Conservation (phyloP, 2,329 filamentous ascomycete genomes). For the Colletotrichum eremochloae region DNA sequence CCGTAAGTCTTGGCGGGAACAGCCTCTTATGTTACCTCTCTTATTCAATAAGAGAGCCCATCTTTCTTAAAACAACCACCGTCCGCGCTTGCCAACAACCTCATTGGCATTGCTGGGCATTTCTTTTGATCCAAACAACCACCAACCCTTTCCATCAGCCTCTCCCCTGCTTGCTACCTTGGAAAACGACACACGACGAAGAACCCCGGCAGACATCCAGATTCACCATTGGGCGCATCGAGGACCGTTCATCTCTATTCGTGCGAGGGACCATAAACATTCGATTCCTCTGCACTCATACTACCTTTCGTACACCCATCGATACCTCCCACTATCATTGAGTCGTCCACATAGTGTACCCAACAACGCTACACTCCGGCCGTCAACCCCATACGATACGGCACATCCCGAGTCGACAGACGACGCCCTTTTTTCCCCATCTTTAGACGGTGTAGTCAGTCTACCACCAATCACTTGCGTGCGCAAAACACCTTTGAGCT, state of each 20-base stretch:
- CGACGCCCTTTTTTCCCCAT: slow-evolving; percentile 14
- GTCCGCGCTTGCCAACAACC: slow-evolving; percentile 14
- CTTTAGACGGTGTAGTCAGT: slow-evolving; percentile 35
- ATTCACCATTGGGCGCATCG: slow-evolving; percentile 19
- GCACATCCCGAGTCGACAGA: slow-evolving; percentile 27
- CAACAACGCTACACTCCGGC: slow-evolving; percentile 16
- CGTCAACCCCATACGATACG: not conserved
- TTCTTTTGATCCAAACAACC: not conserved
- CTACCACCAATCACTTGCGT: slow-evolving; percentile 16
- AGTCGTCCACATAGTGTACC: not conserved
- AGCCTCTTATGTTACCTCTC: slow-evolving; percentile 25
- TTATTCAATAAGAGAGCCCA: slow-evolving; percentile 27
- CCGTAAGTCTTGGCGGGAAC: slow-evolving; percentile 36
- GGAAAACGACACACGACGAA: not conserved
- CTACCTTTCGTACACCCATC: not conserved
- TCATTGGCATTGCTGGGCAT: slow-evolving; percentile 14
- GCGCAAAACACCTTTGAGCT: slow-evolving; percentile 9
- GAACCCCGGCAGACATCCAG: not conserved
- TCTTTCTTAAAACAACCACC: not conserved
- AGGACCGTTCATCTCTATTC: not conserved
- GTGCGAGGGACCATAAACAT: not conserved
- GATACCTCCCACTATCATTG: not conserved
- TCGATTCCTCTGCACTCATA: slow-evolving; percentile 3
- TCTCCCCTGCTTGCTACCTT: not conserved
- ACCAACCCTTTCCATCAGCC: slow-evolving; percentile 8